A percentile compares a stretch with the other conserved stretches of the same genome.
phyloP scores from a whole-genome alignment of 208 protist genomes.

The Vickermania ingenoplastis region DNA sequence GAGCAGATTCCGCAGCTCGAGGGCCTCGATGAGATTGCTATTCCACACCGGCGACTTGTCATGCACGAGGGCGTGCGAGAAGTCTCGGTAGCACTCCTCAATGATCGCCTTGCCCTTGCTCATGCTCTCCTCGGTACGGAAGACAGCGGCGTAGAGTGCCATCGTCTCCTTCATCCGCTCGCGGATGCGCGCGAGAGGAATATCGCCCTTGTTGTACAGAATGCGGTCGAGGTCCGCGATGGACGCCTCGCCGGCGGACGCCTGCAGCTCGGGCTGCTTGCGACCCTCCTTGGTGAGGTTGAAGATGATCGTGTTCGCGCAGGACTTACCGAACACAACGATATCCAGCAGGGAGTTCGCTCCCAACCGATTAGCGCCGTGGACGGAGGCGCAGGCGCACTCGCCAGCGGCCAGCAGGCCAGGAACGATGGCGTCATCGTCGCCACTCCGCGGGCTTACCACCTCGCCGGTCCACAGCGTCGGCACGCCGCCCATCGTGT shows the following conservation, averaged over 20 bases:
- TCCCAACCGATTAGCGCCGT: slow-evolving; percentile 98
- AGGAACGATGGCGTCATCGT: slow-evolving; percentile 92
- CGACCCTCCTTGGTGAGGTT: slow-evolving; percentile 88
- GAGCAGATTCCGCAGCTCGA: slow-evolving; percentile 98
- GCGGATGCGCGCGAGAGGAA: slow-evolving; percentile 89
- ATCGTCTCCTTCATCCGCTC: slow-evolving; percentile 97
- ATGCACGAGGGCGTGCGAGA: slow-evolving; percentile 89
- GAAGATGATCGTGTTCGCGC: slow-evolving; percentile 91
- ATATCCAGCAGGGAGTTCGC: slow-evolving; percentile 99
- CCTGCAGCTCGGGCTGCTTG: slow-evolving; percentile 72
- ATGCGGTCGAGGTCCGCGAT: slow-evolving; percentile 95
- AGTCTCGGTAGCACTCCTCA: slow-evolving; percentile 89
- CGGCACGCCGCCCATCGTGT: slow-evolving; percentile 97
- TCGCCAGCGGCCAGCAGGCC: slow-evolving; percentile 98
- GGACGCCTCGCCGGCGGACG: slow-evolving; percentile 85
- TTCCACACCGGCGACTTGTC: slow-evolving; percentile 95
- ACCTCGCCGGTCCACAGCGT: slow-evolving; percentile 91
- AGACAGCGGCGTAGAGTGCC: slow-evolving; percentile 96
- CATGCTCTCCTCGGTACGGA: slow-evolving; percentile 91
- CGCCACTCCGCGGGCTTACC: slow-evolving; percentile 75
- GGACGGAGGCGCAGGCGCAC: slow-evolving; percentile 95
- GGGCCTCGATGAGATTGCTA: slow-evolving; percentile 97
- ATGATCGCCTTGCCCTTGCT: slow-evolving; percentile 89
- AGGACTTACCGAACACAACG: slow-evolving; percentile 98
- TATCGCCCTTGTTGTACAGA: slow-evolving; percentile 90